Base-by-base conservation (phyloP, 768 basidiomycete species). In the Tylopilus vinaceipallidus region DNA sequence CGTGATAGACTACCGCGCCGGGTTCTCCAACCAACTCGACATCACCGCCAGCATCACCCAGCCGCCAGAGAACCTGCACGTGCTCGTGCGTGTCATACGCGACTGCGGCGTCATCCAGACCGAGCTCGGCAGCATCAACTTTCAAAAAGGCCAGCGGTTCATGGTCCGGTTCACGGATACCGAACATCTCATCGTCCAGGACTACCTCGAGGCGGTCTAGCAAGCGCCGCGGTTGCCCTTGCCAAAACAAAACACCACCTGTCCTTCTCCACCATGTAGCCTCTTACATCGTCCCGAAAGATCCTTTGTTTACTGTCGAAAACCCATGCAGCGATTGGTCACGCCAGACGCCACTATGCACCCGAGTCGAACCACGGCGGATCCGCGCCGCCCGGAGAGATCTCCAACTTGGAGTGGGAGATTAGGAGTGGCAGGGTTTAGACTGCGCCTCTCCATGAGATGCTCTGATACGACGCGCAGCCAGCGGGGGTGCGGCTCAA, bases 31-130 rank as follows among this genome's bases (percentile, higher is more conserved):
- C 54, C 89, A 91, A 67, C 75, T 94, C 49, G 94, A 97, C 71
- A 81, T 98, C 45, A 87, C 87, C 39, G 87, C 91, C 0, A 83
- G 85, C 55, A 85, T 98, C 52, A 79, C 81, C 26, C 73, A 80
- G 17, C 93, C 94, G 2, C 93, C 95, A 1, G 91, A 86, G 65
- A 93, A 97, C 57, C 73, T 98, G 27, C 86, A 93, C 64, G 91
- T 93, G 33, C 76, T 86, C 34, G 94, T 98, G 20, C 80, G 82
- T 48, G 95, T 98, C 27, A 78, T 92, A 20, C 79, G 78, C 58
- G 94, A 98, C 61, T 93, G 92, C 56, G 95, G 97, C 3, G 82
- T 86, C 44, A 91, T 99, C 17, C 87, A 93, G 67, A 92, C 95
- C 2, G 93, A 97, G 69, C 73, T 87, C 49, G 97, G 97, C 9